Conservation (phyloP, 345 rosid species). For the Aquilaria sinensis region DNA sequence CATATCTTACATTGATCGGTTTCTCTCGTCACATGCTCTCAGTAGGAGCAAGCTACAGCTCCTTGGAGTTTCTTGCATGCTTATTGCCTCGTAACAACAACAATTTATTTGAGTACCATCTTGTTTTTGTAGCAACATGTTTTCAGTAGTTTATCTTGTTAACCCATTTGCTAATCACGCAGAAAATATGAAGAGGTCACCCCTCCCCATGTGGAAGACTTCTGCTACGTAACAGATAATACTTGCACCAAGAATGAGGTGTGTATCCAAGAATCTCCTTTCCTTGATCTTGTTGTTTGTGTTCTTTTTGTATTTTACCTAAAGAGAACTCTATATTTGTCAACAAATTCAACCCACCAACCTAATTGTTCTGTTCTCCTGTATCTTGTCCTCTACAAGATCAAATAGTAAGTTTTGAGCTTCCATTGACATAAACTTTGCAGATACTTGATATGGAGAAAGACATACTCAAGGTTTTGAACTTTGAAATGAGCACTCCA, state of each 20-base stretch:
- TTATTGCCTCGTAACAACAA: slow-evolving; percentile 56
- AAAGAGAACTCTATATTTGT: background rate
- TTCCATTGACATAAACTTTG: background rate
- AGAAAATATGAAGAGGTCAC: slow-evolving; percentile 72
- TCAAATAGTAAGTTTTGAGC: too few species aligned
- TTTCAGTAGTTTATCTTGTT: background rate
- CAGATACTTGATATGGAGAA: slow-evolving; percentile 63
- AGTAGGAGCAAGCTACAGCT: slow-evolving; percentile 53
- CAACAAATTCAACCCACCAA: background rate
- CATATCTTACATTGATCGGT: slow-evolving; percentile 50
- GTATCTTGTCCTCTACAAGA: too few species aligned
- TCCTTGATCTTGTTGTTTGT: background rate
- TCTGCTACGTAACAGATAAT: slow-evolving; percentile 68
- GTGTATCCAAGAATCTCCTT: background rate
- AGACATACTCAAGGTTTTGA: slow-evolving; percentile 38
- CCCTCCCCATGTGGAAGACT: slow-evolving; percentile 65
- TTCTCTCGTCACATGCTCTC: slow-evolving; percentile 35
- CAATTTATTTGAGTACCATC: background rate
- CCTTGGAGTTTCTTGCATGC: slow-evolving; percentile 71
- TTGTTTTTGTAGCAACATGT: background rate
- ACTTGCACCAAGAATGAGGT: slow-evolving; percentile 58
- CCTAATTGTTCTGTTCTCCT: background rate
- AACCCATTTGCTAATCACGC: slow-evolving; percentile 8
- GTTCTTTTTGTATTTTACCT: background rate
- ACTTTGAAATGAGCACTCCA: slow-evolving; percentile 59